Conservation (phyloP, 2,329 filamentous ascomycete genomes). For the Neopestalotiopsis rosae region DNA sequence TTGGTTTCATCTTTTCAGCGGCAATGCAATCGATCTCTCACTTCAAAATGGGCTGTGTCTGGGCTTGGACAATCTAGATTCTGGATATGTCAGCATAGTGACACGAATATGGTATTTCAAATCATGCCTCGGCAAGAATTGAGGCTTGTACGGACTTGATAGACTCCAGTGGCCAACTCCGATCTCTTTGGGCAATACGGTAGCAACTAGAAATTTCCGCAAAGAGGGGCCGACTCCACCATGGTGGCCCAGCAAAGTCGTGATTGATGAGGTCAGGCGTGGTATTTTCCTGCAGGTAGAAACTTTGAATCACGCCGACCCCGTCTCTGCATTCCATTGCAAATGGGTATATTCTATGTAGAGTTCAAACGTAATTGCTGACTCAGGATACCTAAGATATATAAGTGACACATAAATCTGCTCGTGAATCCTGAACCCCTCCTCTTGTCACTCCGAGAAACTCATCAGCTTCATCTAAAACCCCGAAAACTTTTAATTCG, state of each 20-base stretch:
- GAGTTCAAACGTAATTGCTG: too few species aligned
- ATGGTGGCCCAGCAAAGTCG: neutral
- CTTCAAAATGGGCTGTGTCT: neutral
- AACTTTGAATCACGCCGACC: neutral
- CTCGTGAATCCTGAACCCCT: too few species aligned
- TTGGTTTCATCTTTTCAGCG: neutral
- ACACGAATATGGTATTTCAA: slow-evolving; percentile 1
- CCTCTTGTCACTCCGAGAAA: too few species aligned
- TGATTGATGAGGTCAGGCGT: neutral
- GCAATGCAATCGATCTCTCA: neutral
- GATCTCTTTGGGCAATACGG: neutral
- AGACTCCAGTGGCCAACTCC: neutral
- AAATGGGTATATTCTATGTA: neutral
- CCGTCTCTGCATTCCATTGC: neutral
- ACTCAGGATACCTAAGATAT: too few species aligned
- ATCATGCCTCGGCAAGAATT: neutral
- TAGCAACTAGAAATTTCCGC: slow-evolving; percentile 3
- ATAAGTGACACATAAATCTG: too few species aligned
- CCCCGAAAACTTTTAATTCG: neutral
- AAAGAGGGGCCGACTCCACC: neutral
- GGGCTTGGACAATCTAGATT: neutral
- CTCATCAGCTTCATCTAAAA: neutral
- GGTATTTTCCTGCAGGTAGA: neutral
- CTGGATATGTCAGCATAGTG: neutral
- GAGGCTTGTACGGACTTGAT: neutral